Evolutionary conservation across 1,284 basidiomycete species (phyloP).

Genomic region (Sporisorium reilianum): DNA sequence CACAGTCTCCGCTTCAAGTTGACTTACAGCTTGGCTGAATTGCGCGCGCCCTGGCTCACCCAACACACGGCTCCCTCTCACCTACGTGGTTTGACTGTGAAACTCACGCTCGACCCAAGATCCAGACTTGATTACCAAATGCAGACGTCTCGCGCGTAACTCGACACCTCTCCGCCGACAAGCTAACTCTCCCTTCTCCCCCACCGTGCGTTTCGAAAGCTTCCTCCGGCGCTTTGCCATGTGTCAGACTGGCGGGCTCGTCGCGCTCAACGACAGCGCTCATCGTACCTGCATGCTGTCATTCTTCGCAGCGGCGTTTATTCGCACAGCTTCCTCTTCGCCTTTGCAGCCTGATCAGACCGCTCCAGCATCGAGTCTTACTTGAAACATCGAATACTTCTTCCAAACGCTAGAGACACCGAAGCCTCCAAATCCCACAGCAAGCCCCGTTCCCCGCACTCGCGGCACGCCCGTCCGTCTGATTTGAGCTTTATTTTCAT

Average conservation of each 20-base stretch:
- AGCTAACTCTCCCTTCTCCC: no score
- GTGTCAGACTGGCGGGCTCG: neutral
- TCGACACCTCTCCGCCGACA: slow-evolving; percentile 4
- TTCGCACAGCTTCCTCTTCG: neutral
- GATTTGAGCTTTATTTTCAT: neutral
- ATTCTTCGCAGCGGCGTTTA: neutral
- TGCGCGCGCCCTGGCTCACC: neutral
- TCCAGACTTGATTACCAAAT: slow-evolving; percentile 10
- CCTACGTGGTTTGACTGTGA: slow-evolving; percentile 7
- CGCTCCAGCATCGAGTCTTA: slow-evolving; percentile 6
- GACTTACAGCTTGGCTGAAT: neutral
- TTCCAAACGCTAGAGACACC: neutral
- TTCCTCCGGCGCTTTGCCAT: neutral
- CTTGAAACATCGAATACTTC: neutral
- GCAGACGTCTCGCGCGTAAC: slow-evolving; percentile 9
- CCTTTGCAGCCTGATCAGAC: neutral
- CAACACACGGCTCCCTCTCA: neutral
- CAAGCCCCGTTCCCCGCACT: neutral
- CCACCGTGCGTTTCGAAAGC: no score
- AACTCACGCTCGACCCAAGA: neutral
- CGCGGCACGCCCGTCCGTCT: neutral
- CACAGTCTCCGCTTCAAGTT: no score
- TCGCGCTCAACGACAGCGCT: neutral
- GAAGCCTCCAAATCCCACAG: neutral
- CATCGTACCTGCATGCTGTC: slow-evolving; percentile 12